Base-by-base conservation (phyloP, 345 rosid species). In the Bruguiera sexangula region DNA sequence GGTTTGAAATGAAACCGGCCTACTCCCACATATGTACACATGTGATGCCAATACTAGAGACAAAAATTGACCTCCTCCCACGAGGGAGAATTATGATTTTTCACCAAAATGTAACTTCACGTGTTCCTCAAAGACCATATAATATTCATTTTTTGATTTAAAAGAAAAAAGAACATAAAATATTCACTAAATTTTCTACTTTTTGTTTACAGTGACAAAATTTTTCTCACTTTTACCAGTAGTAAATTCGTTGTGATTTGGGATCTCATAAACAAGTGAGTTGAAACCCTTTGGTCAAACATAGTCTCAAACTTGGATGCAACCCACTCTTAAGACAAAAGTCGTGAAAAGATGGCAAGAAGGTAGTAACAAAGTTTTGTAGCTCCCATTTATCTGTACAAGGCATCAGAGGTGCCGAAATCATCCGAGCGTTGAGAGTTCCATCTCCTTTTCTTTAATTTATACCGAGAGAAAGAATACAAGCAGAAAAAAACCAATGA, bases 61-160 rank as follows among this genome's bases (percentile, higher is more conserved):
- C 89, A 87, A 85, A 85, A 74, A 13, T 75, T 58, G 80, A 74
- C 82, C 79, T 56, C 77, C 73, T 76, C 68, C 67, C 73, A 22
- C 53, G 29, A 63, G 27, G 74, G 67, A 58, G 60, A 76, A 50
- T 75, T 53, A 34, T 15, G 54, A 16, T 52, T 52, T 67, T 60
- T 53, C 63, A 67, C 65, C 53, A 29, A 22, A 68, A 72, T 62
- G 56, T 46, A 7, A 62, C 29, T 62, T 59, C 54, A n/a, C 55
- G 60, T 43, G 52, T 18, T 32, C 64, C 29, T 3, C 54, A 21
- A 16, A 67, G 22, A 56, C 36, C 27, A 32, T 53, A 34, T 3
- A 36, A 34, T 55, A 26, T 37, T 24, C n/a, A 11, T 20, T 16
- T 16, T 31, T 3, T 31, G 4, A 27, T 31, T 31, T 31, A 31